phyloP scores from a whole-genome alignment of 495 filamentous ascomycete genomes.

The Barbatosphaeria neglecta region DNA sequence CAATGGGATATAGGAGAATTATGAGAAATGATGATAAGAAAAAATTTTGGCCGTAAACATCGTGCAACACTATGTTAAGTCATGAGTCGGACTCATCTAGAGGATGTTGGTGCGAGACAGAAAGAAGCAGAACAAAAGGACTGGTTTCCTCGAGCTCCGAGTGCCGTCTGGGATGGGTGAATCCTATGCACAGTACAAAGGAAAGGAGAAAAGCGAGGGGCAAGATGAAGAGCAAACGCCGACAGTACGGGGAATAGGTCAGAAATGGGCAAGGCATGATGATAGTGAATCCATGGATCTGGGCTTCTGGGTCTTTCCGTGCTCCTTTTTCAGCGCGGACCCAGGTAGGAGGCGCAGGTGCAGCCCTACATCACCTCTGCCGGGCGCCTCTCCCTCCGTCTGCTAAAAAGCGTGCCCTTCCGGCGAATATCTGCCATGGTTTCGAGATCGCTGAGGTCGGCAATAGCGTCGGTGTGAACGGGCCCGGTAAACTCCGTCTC shows the following conservation, averaged over 20 bases:
- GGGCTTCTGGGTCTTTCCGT: neutral
- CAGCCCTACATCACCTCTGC: constrained; percentile 19
- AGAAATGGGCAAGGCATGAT: neutral
- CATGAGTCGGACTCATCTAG: neutral
- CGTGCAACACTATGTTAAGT: neutral
- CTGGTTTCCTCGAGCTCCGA: neutral
- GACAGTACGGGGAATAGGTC: too few species aligned
- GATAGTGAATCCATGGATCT: neutral
- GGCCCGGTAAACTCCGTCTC: neutral
- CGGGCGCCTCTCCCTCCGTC: constrained; percentile 16
- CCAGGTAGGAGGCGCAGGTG: neutral
- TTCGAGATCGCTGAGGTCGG: constrained; percentile 7
- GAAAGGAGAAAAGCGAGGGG: too few species aligned
- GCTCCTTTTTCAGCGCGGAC: neutral
- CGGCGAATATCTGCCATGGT: constrained; percentile 12
- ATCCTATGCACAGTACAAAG: too few species aligned
- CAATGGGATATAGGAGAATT: neutral
- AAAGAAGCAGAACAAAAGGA: too few species aligned
- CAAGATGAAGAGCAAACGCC: too few species aligned
- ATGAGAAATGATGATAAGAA: neutral
- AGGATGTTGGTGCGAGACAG: neutral
- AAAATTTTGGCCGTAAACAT: neutral
- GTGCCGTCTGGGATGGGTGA: neutral
- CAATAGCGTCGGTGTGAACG: constrained; percentile 1
- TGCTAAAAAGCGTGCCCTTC: constrained; percentile 29